Evolutionary conservation across 345 rosid species (phyloP), one percentile per base, ranked within the genome.

Genomic region (Salix brachista): DNA sequence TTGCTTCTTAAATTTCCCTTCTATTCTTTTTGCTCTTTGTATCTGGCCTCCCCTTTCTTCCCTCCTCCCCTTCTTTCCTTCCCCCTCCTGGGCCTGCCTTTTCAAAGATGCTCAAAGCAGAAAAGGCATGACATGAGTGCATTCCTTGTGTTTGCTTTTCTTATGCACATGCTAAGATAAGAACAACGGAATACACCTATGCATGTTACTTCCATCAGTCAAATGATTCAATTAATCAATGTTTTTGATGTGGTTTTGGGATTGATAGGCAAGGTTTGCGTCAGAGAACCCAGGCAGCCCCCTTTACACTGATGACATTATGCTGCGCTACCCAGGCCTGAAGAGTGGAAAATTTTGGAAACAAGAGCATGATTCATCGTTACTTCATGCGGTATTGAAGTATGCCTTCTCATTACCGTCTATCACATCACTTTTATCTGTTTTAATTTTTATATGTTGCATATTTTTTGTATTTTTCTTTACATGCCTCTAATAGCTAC

Each of bases 331-430:
- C 78, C 95, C 99, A 25, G 91, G 90, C 71, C 81, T 96, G 74
- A 88, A 85, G 85, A 83, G 94, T 83, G 98, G 98, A 77, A 91
- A 87, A 81, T 83, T 84, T 79, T 96, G 99, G 99, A 96, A 91
- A 78, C 94, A 89, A 82, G 98, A 90, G 74, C 98, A 96, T 80
- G 99, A 96, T 86, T 76, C 76, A 41, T 72, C 86, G 75, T 84
- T 96, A 81, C 86, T 96, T 37, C 84, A 85, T 74, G 99, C 99
- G 37, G 96, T 96, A 36, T 81, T 89, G 48, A 96, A 89, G 99
- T 96, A 90, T 80, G 93, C 69, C 73, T 66, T 41, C 78, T 26
- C 71, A 18, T 21, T 30, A 7, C 21, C 52, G n/a, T 39, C 71
- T 68, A 17, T 41, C 14, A 12, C 52, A 41, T 41, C 46, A 41